Base-by-base conservation (phyloP, 768 basidiomycete species). In the Collybia sordida region DNA sequence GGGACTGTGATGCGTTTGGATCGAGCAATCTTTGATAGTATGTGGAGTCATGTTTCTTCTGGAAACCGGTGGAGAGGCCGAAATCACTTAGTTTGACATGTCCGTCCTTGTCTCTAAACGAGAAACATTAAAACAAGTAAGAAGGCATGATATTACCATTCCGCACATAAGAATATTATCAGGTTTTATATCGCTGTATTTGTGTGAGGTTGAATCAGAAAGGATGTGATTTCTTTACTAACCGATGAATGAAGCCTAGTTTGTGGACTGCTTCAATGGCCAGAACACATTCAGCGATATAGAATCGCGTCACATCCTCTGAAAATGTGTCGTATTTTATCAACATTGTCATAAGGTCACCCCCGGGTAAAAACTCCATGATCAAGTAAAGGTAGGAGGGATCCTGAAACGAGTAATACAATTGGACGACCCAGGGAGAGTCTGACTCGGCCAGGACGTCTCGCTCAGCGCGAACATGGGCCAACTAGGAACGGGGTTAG, bases 281-380 rank as follows among this genome's bases (percentile, higher is more conserved):
- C 15, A 98, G 78, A 43, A 96, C 89, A 69, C 94, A 98, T 72
- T 99, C 88, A n/a, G 97, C 97, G 63, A 99, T 93, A 70, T 99
- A 98, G 69, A 98, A 98, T 45, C 96, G 82, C 49, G 93, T 93
- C 12, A 98, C 96, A 60, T 98, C 97, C 70, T 98, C 96, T 0
- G 91, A 91, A 71, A 98, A 98, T 0, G 95, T 97, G 65, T 98
- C 97, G 70, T 98, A 98, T 71, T 98, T 98, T 78, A 98, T 98
- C 50, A 98, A 78, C 96, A 98, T 98, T 3, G 95, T 97, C 97
- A 99, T 98, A 53, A 98, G 77, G 66, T 99, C 97, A 25, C 97
- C 97, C 40, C 97, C 97, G 48, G 96, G 95, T 40, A 99, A 77
- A 69, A 96, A 99, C 72, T 98, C 97, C 97, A 98, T 98, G 74